Percentiles rank a stretch among this genome's conserved stretches.
phyloP scores from a whole-genome alignment of 2,329 filamentous ascomycete genomes.

The Exserohilum rostratum region DNA sequence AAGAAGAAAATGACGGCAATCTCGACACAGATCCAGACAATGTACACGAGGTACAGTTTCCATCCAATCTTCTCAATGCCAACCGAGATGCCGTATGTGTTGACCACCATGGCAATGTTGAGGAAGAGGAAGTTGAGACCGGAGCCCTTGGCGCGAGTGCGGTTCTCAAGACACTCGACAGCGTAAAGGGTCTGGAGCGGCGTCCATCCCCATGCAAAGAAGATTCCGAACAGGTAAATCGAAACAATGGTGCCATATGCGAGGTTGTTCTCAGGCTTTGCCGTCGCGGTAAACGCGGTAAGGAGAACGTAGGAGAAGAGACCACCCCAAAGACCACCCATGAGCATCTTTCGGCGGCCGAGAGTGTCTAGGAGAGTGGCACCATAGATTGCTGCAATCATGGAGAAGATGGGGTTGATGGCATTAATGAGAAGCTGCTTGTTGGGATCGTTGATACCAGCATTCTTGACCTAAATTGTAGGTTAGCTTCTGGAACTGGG shows the following conservation, averaged over 20 bases:
- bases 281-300: constrained; percentile 46
- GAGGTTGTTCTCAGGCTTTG: constrained; percentile 30
- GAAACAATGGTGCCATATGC: constrained; percentile 49
- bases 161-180: constrained; percentile 49
- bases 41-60: constrained; percentile 42
- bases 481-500: not conserved
- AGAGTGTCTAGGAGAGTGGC: constrained; percentile 44
- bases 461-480: constrained; percentile 44
- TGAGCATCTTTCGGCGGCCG: constrained; percentile 46
- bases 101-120: constrained; percentile 44
- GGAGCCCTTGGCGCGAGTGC: constrained; percentile 47
- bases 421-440: constrained; percentile 51
- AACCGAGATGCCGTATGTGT: constrained; percentile 41
- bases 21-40: constrained; percentile 42
- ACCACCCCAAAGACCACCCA: constrained; percentile 44
- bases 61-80: constrained; percentile 42
- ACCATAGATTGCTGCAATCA: constrained; percentile 48
- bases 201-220: constrained; percentile 51
- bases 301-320: constrained; percentile 45
- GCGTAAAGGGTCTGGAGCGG: constrained; percentile 49
- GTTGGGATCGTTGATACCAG: constrained; percentile 45
- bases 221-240: constrained; percentile 51
- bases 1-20: constrained; percentile 38
- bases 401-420: constrained; percentile 50
- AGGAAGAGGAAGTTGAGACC: constrained; percentile 44